These are phyloP conservation scores for Barbarea vulgaris DNA, from an alignment of 345 rosid genomes.

Conservation along the genomic window DNA sequence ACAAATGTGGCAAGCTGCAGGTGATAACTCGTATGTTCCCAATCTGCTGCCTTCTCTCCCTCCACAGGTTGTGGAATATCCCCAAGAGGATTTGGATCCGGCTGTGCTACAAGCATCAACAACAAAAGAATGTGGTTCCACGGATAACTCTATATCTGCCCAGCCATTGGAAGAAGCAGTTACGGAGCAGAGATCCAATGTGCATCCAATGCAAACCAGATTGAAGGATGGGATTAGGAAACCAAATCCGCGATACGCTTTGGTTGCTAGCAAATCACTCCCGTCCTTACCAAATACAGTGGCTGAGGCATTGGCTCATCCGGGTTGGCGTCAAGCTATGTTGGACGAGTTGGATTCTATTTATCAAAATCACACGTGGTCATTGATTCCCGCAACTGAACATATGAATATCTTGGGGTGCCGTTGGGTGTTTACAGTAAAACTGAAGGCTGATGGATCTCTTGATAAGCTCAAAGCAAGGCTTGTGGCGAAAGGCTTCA, in stretches of 20 bases:
- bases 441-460: background rate
- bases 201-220: background rate
- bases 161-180: no score
- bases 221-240: background rate
- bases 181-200: no score
- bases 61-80: background rate
- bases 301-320: background rate
- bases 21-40: rapidly evolving
- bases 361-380: background rate
- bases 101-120: no score
- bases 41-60: background rate
- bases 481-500: background rate
- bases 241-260: background rate
- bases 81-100: no score
- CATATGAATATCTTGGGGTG: background rate
- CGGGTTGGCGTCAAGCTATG: background rate
- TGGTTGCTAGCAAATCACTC: rapidly evolving
- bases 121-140: no score
- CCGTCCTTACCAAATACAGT: background rate
- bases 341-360: background rate
- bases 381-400: rapidly evolving
- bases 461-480: background rate
- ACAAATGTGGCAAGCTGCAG: background rate
- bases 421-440: background rate
- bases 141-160: no score